phyloP scores from a whole-genome alignment of 2,329 filamentous ascomycete species.

The Colletotrichum shisoi region DNA sequence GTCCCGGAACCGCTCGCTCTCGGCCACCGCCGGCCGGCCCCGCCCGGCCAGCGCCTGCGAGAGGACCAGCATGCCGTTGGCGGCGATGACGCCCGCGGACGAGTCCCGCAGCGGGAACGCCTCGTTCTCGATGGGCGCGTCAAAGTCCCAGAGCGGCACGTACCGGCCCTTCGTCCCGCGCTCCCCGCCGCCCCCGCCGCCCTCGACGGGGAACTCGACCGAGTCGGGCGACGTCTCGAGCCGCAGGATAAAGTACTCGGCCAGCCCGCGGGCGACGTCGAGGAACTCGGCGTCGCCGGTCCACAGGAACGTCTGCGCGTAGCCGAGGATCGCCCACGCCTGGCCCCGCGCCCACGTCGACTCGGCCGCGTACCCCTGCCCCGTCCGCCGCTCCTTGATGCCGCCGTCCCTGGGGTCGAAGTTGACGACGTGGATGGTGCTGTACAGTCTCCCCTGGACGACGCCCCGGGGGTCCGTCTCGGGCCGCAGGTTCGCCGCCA shows the following conservation, averaged over 20 bases:
- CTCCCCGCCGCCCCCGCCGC: neutral
- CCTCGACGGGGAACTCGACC: conserved; percentile 44
- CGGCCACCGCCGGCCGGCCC: conserved; percentile 34
- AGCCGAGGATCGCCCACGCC: conserved; percentile 61
- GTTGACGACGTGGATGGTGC: conserved; percentile 59
- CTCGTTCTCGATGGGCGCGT: conserved; percentile 52
- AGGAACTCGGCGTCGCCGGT: conserved; percentile 56
- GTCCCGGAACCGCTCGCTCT: conserved; percentile 42
- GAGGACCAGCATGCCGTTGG: conserved; percentile 53
- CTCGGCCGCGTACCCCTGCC: conserved; percentile 56
- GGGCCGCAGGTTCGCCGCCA: conserved; percentile 52
- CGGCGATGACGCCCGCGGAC: conserved; percentile 52
- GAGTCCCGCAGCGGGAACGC: conserved; percentile 47
- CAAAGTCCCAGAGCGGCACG: conserved; percentile 56
- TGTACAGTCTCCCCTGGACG: conserved; percentile 43
- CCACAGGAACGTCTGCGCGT: conserved; percentile 59
- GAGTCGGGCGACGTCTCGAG: conserved; percentile 48
- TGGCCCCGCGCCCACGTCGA: conserved; percentile 63
- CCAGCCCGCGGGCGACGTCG: conserved; percentile 54
- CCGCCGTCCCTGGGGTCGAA: conserved; percentile 54
- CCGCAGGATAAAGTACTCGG: conserved; percentile 59
- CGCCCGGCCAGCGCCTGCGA: conserved; percentile 47
- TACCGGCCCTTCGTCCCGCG: conserved; percentile 41
- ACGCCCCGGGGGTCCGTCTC: conserved; percentile 43
- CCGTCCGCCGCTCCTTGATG: conserved; percentile 57